These are phyloP conservation scores for Tanacetum coccineum DNA, from an alignment of 129 eudicot species.

Conservation along the genomic window DNA sequence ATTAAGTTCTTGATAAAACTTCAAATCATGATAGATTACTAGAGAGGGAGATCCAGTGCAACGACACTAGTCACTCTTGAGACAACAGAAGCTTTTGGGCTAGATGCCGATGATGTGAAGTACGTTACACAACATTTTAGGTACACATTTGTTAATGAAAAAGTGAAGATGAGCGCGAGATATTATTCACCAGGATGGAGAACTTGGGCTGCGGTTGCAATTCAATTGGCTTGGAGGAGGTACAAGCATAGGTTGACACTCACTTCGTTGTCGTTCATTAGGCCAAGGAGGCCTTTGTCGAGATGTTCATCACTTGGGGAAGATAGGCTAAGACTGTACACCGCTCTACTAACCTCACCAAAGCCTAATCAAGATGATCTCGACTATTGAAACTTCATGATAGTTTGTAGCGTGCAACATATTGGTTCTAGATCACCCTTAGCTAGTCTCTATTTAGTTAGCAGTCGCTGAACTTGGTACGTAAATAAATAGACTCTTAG, in stretches of 20 bases:
- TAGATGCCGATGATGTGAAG: slow-evolving; percentile 78
- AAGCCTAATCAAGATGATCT: slow-evolving; percentile 88
- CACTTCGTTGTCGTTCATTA: slow-evolving; percentile 64
- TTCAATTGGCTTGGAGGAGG: slow-evolving; percentile 91
- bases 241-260: slow-evolving; percentile 64
- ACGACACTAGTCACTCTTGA: slow-evolving; percentile 66
- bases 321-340: slow-evolving; percentile 76
- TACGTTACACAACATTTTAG: slow-evolving; percentile 87
- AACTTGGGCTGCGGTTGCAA: slow-evolving; percentile 89
- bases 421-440: not conserved
- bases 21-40: slow-evolving; percentile 30
- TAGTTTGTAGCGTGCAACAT: not conserved
- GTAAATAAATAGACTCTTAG: not conserved
- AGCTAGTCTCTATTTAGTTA: not conserved
- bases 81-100: slow-evolving; percentile 78
- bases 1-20: too few species aligned
- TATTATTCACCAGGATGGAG: slow-evolving; percentile 95
- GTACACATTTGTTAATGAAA: slow-evolving; percentile 77
- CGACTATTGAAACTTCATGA: slow-evolving; percentile 37
- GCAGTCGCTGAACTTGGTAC: not conserved
- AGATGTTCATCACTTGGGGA: slow-evolving; percentile 77
- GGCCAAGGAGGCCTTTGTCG: slow-evolving; percentile 77
- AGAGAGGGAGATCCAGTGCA: slow-evolving; percentile 87
- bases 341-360: slow-evolving; percentile 76
- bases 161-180: slow-evolving; percentile 74